Conservation (phyloP, 768 basidiomycete genomes). For the Boletus vermiculosoides region DNA sequence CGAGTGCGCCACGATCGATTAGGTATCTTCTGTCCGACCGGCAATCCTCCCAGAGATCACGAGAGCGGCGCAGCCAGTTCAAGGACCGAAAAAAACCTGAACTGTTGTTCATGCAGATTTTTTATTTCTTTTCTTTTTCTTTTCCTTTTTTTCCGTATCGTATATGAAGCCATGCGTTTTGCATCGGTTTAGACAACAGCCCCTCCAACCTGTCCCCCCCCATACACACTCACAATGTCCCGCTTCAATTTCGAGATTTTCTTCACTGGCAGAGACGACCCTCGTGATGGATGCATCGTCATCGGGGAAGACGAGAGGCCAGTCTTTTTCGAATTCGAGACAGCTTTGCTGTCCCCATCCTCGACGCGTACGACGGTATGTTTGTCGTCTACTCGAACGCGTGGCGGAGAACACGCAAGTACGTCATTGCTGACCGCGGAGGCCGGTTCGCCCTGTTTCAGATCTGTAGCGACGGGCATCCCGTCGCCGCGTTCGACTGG, state of each 20-base stretch:
- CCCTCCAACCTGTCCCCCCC: neutral
- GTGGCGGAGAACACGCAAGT: neutral
- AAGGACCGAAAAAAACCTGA: slow-evolving; percentile 26
- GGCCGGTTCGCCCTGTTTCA: slow-evolving; percentile 1
- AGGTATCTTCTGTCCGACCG: slow-evolving; percentile 45
- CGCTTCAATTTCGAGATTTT: slow-evolving; percentile 52
- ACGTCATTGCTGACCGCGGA: neutral
- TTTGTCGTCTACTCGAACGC: neutral
- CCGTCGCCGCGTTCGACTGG: slow-evolving; percentile 56
- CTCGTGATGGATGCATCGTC: slow-evolving; percentile 59
- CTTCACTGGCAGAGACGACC: slow-evolving; percentile 70
- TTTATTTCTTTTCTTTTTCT: neutral
- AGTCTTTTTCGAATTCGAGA: slow-evolving; percentile 67
- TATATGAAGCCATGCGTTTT: slow-evolving; percentile 31
- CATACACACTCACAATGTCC: slow-evolving; percentile 26
- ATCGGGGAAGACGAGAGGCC: slow-evolving; percentile 62
- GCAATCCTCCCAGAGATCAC: slow-evolving; percentile 47
- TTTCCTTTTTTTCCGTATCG: slow-evolving; percentile 3
- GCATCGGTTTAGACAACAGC: slow-evolving; percentile 2
- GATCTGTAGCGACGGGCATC: slow-evolving; percentile 45
- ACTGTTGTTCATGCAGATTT: slow-evolving; percentile 16
- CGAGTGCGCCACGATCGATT: slow-evolving; percentile 51
- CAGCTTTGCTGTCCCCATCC: slow-evolving; percentile 33
- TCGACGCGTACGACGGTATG: slow-evolving; percentile 29
- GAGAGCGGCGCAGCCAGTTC: slow-evolving; percentile 36